These are phyloP conservation scores for Zymoseptoria tritici DNA, from an alignment of 2,329 filamentous ascomycete genomes.

Conservation along the genomic window DNA sequence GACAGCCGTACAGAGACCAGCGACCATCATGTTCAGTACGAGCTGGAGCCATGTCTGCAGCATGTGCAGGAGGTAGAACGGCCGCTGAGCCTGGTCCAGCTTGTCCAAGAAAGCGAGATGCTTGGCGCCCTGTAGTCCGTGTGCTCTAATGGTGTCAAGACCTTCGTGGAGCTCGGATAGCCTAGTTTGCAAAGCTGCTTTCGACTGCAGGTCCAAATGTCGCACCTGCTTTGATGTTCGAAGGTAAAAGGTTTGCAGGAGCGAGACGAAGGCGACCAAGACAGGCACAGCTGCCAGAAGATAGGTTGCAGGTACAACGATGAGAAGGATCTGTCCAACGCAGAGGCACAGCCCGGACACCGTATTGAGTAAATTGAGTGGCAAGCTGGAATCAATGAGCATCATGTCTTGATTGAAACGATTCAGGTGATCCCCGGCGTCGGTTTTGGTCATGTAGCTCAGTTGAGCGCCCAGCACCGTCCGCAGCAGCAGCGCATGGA, in stretches of 20 bases:
- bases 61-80: conserved; percentile 39
- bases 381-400: conserved; percentile 39
- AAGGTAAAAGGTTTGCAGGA: conserved; percentile 42
- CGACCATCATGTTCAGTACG: conserved; percentile 31
- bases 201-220: conserved; percentile 48
- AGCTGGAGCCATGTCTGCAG: conserved; percentile 40
- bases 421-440: too few species aligned
- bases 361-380: too few species aligned
- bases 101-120: conserved; percentile 32
- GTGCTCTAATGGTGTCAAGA: conserved; percentile 45
- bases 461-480: too few species aligned
- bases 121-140: conserved; percentile 39
- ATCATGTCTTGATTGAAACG: conserved; percentile 41
- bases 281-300: conserved; percentile 35
- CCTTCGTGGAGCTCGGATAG: conserved; percentile 45
- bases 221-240: conserved; percentile 43
- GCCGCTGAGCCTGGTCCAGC: conserved; percentile 37
- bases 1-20: background rate
- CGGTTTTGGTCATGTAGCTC: too few species aligned
- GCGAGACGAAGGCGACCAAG: conserved; percentile 26
- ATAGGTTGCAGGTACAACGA: conserved; percentile 29
- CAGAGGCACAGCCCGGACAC: background rate
- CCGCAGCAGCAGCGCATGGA: too few species aligned
- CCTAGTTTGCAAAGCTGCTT: conserved; percentile 44
- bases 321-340: conserved; percentile 3